Percentiles rank a stretch among this genome's conserved stretches.
Conservation (phyloP, 257 asterid genomes). For the Datura wrightii region DNA sequence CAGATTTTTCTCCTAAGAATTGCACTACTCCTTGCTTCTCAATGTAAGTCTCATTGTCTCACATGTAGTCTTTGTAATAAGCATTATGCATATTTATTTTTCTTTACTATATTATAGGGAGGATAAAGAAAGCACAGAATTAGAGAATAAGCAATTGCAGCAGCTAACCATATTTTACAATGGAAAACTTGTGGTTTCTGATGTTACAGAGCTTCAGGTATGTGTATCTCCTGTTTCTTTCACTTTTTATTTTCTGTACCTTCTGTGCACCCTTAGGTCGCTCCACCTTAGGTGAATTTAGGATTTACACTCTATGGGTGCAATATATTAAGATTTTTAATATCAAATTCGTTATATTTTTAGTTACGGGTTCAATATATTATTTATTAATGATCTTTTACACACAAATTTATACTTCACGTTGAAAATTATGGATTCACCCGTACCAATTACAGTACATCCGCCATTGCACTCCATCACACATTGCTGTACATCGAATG, state of each 20-base stretch:
- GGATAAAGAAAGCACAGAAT: neutral
- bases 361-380: too few relatives aligned
- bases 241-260: conserved; percentile 2
- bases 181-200: conserved; percentile 54
- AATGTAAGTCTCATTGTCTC: neutral
- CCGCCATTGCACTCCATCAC: too few relatives aligned
- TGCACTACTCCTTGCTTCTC: neutral
- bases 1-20: neutral
- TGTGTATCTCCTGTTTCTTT: neutral
- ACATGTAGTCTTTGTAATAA: neutral
- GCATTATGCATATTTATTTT: neutral
- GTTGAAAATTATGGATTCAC: too few relatives aligned
- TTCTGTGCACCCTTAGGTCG: too few relatives aligned
- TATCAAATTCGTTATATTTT: too few relatives aligned
- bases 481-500: too few relatives aligned
- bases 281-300: too few relatives aligned
- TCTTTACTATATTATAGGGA: conserved; percentile 2
- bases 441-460: too few relatives aligned
- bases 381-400: too few relatives aligned
- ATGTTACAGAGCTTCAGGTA: conserved; percentile 57
- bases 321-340: too few relatives aligned
- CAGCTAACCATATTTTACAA: conserved; percentile 59
- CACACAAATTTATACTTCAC: too few relatives aligned
- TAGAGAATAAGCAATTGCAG: conserved; percentile 28
- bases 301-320: too few relatives aligned